Evolutionary conservation across 805 yeast species (phyloP).

Genomic region (Yarrowia osloensis): DNA sequence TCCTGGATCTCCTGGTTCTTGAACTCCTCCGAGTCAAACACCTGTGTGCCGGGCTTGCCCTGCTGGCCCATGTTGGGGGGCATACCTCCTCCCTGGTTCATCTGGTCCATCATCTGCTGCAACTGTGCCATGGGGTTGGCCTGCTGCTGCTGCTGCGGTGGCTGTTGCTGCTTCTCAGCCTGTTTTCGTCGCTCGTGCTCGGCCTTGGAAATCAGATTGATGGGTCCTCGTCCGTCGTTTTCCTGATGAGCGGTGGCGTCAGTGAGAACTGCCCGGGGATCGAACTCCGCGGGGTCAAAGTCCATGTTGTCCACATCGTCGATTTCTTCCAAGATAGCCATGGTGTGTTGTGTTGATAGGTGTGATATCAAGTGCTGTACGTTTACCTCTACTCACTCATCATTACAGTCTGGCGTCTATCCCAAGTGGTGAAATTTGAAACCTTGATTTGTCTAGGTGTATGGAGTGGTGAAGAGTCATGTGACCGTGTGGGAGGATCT

Average conservation of each 20-base stretch:
- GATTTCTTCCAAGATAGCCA: conserved; percentile 46
- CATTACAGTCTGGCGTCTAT: neutral
- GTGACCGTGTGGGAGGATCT: too few relatives aligned
- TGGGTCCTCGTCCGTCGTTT: conserved; percentile 31
- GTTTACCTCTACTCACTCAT: neutral
- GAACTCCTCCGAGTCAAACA: conserved; percentile 42
- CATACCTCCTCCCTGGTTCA: conserved; percentile 16
- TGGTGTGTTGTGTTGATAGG: conserved; percentile 5
- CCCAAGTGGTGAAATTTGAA: conserved; percentile 19
- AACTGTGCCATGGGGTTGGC: conserved; percentile 32
- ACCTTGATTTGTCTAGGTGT: neutral
- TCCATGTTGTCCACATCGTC: conserved; percentile 90
- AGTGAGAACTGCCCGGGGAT: conserved; percentile 51
- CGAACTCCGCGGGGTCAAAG: conserved; percentile 90
- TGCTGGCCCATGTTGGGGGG: conserved; percentile 30
- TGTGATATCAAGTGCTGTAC: neutral
- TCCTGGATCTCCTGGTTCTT: conserved; percentile 61
- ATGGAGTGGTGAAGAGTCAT: neutral
- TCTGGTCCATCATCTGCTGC: conserved; percentile 32
- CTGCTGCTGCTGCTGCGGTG: conserved; percentile 30
- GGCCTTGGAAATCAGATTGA: conserved; percentile 31
- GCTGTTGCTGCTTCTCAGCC: conserved; percentile 31
- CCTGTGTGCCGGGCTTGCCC: conserved; percentile 31
- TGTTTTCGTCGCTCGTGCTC: conserved; percentile 30
- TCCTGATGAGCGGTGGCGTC: conserved; percentile 29